Evolutionary conservation across 805 yeast species (phyloP).

Genomic region (Yamadazyma tumulicola): DNA sequence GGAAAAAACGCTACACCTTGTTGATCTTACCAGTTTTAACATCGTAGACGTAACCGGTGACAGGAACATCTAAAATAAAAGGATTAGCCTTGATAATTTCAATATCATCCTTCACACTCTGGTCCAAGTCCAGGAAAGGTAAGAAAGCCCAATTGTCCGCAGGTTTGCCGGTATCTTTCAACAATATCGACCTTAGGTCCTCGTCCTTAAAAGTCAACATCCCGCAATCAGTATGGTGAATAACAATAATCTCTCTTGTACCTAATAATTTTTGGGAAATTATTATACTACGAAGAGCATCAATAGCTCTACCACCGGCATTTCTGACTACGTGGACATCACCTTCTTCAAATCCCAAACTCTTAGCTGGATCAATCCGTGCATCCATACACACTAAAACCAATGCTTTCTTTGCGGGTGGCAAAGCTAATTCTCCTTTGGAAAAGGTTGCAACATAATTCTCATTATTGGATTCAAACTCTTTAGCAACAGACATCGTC

Average conservation of each 20-base stretch:
- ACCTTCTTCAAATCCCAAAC: constrained; percentile 35
- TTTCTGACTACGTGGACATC: constrained; percentile 44
- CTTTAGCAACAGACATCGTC: constrained; percentile 19
- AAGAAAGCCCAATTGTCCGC: constrained; percentile 30
- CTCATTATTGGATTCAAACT: constrained; percentile 22
- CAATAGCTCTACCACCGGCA: constrained; percentile 42
- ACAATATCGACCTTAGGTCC: constrained; percentile 22
- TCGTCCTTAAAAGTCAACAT: constrained; percentile 39
- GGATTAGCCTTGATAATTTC: constrained; percentile 23
- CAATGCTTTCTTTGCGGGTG: constrained; percentile 34
- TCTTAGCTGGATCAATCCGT: constrained; percentile 34
- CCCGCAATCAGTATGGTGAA: constrained; percentile 44
- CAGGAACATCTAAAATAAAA: constrained; percentile 34
- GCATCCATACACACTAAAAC: constrained; percentile 42
- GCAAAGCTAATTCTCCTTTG: constrained; percentile 33
- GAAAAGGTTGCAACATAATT: constrained; percentile 19
- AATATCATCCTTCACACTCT: constrained; percentile 36
- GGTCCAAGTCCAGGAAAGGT: constrained; percentile 31
- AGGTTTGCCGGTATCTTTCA: constrained; percentile 24
- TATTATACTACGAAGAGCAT: constrained; percentile 35
- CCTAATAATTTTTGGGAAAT: constrained; percentile 40
- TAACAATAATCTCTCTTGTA: constrained; percentile 35
- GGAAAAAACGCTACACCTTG: constrained; percentile 18
- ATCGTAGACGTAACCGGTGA: constrained; percentile 37
- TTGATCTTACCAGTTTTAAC: constrained; percentile 32